Evolutionary conservation across 176 grass and related monocot species (phyloP).

Genomic region (Tuctoria greenei): DNA sequence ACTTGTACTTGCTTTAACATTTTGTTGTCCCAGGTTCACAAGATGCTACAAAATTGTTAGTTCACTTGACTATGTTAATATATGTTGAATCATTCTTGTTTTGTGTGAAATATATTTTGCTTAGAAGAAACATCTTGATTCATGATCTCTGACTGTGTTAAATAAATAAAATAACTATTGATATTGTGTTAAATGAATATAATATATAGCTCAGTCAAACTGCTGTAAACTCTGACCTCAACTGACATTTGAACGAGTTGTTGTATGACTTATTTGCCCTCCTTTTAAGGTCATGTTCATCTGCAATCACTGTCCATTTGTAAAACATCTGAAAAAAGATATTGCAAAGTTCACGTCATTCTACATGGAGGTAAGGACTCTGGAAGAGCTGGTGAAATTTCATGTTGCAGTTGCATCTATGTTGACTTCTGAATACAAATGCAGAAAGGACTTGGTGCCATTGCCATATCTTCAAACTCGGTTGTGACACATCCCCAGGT

Average conservation of each 20-base stretch:
- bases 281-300: slow-evolving; percentile 86
- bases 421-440: slow-evolving; percentile 32
- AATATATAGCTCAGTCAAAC: too few species aligned
- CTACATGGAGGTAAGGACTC: slow-evolving; percentile 61
- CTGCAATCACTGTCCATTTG: slow-evolving; percentile 91
- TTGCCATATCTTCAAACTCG: slow-evolving; percentile 90
- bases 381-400: neutral
- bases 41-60: too few species aligned
- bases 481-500: slow-evolving; percentile 77
- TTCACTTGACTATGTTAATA: too few species aligned
- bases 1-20: too few species aligned
- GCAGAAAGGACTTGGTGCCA: slow-evolving; percentile 78
- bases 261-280: neutral
- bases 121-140: too few species aligned
- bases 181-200: too few species aligned
- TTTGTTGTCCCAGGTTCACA: too few species aligned
- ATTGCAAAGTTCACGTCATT: slow-evolving; percentile 78
- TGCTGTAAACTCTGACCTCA: neutral
- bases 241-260: neutral
- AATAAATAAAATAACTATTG: too few species aligned
- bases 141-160: too few species aligned
- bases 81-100: too few species aligned
- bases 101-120: too few species aligned
- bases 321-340: slow-evolving; percentile 83
- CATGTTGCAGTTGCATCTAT: neutral